A percentile compares a stretch with the other conserved stretches of the same genome.
These are phyloP conservation scores for Epichloe uncinata DNA, from an alignment of 2,329 filamentous ascomycete species.

Conservation along the genomic window DNA sequence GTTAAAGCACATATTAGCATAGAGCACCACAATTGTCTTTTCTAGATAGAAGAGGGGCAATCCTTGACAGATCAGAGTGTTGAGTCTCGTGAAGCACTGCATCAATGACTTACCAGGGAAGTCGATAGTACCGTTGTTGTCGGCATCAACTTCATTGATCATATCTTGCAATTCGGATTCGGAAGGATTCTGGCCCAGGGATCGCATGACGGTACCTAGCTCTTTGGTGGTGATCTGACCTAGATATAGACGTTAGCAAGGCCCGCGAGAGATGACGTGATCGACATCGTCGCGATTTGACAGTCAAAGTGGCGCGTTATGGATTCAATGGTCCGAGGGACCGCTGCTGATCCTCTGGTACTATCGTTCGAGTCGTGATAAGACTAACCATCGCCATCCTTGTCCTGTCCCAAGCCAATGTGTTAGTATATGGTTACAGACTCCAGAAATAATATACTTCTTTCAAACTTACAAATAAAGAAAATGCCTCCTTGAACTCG, in stretches of 20 bases:
- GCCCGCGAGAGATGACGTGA: background rate
- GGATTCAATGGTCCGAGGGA: background rate
- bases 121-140: slow-evolving; percentile 88
- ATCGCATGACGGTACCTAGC: slow-evolving; percentile 82
- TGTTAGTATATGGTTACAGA: slow-evolving; percentile 1
- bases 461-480: slow-evolving; percentile 78
- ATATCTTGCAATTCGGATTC: slow-evolving; percentile 86
- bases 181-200: slow-evolving; percentile 77
- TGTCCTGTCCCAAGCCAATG: slow-evolving; percentile 46
- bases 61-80: background rate
- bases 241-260: slow-evolving; percentile 22
- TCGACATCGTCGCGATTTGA: background rate
- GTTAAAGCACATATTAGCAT: background rate
- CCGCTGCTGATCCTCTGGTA: background rate
- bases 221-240: slow-evolving; percentile 89
- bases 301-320: background rate
- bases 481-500: slow-evolving; percentile 99
- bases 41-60: background rate
- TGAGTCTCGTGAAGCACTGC: background rate
- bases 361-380: background rate
- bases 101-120: slow-evolving; percentile 56
- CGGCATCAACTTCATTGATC: slow-evolving; percentile 88
- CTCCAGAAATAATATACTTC: background rate
- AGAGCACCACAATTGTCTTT: background rate
- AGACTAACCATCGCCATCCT: slow-evolving; percentile 78